Conservation (phyloP, 148 eudicot genomes). For the Selenicereus undatus region DNA sequence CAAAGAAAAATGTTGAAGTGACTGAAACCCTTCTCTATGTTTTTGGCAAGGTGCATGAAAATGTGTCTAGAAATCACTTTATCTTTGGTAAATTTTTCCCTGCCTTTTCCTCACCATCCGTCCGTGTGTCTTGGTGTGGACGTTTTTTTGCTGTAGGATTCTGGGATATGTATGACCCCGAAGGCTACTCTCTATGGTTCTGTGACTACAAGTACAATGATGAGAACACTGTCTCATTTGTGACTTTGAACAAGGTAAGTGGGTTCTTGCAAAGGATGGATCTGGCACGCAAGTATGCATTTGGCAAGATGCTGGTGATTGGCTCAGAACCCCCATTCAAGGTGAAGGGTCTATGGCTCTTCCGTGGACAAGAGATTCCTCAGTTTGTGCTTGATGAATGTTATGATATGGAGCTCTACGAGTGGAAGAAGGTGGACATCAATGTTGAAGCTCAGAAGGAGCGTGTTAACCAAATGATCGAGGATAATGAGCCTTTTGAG, state of each 20-base stretch:
- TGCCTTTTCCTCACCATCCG: not conserved
- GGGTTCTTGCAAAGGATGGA: constrained; percentile 50
- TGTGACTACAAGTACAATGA: constrained; percentile 49
- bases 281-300: constrained; percentile 43
- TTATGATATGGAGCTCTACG: constrained; percentile 49
- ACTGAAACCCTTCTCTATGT: not conserved
- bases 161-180: constrained; percentile 84
- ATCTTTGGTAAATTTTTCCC: not conserved
- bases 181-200: constrained; percentile 45
- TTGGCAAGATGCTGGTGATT: constrained; percentile 44
- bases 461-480: constrained; percentile 48
- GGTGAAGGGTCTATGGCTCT: constrained; percentile 49
- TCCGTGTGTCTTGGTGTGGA: no score
- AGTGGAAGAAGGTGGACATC: constrained; percentile 44
- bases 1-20: no score
- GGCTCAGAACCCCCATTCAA: constrained; percentile 39
- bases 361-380: constrained; percentile 44
- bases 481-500: constrained; percentile 45
- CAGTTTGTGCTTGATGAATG: constrained; percentile 44
- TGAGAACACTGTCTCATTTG: constrained; percentile 44
- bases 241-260: constrained; percentile 42
- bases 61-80: not conserved
- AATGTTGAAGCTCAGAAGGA: constrained; percentile 40
- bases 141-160: constrained; percentile 39
- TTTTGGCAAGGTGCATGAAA: not conserved